Base-by-base conservation (phyloP, 371 early-diverging fungal genomes). In the Mortierella sp. region DNA sequence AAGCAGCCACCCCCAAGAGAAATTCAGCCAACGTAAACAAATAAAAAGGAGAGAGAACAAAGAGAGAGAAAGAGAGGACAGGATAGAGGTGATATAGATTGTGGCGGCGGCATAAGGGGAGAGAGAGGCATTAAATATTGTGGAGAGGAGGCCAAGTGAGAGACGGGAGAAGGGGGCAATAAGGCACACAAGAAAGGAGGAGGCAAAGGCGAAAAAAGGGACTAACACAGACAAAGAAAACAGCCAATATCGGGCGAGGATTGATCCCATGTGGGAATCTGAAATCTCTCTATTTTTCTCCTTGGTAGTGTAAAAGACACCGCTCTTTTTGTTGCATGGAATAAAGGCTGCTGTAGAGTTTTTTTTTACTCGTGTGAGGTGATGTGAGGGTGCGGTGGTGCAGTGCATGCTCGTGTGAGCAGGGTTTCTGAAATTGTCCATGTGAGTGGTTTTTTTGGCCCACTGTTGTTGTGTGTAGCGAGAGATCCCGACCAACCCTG, bases 261-360 rank as follows among this genome's bases (percentile, higher is more conserved):
- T 44, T 71, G 31, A 26, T 48, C 71, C 71, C 37, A 37, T 64
- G 64, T 64, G 64, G 64, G 37, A 37, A 64, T 37, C 64, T 21
- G 59, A 28, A 50, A 71, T 64, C 64, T 61, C 64, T 43, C 34
- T 34, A 10, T 59, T n/a, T n/a, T 59, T 59, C 1, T 19, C 13
- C 31, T 16, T 59, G 57, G 16, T 31, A 37, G 19, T 28, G 16
- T 59, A 26, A 14, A 59, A 28, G 31, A 59, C 59, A 31, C 16
- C 31, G 16, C 1, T 31, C 31, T 31, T 31, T 55, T 28, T 59
- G 16, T 59, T 16, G 31, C 16, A 40, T 40, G 43, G 6, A 40
- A 40, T n/a, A 40, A 40, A 40, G 43, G 43, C 43, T 40, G 43
- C 43, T 40, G 2, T 40, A 6, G n/a, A n/a, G n/a, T n/a, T n/a